phyloP scores from a whole-genome alignment of 139 green algal species.

The Protoeuglena noctilucae region DNA sequence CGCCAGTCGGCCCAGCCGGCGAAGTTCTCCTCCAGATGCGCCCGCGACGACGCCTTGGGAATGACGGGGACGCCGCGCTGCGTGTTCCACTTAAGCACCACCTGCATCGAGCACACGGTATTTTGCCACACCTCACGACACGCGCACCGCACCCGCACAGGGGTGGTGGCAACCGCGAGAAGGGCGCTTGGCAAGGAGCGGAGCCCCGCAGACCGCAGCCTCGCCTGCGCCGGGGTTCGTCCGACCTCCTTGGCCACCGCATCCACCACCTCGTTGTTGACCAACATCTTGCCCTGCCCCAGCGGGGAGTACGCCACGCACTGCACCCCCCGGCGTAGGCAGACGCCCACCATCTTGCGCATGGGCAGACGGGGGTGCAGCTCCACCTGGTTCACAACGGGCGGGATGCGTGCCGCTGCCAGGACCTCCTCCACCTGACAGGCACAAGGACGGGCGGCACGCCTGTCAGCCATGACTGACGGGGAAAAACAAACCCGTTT shows the following conservation, averaged over 20 bases:
- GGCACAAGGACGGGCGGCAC: too few relatives aligned
- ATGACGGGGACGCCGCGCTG: conserved; percentile 64
- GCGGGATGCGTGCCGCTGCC: conserved; percentile 26
- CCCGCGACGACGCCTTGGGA: conserved; percentile 24
- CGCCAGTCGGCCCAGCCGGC: conserved; percentile 29
- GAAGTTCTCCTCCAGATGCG: conserved; percentile 35
- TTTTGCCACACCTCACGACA: not conserved
- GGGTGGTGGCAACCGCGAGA: not conserved
- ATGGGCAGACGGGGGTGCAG: conserved; percentile 56
- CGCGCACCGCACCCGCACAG: not conserved
- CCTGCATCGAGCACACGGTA: conserved; percentile 22
- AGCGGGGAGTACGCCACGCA: conserved; percentile 50
- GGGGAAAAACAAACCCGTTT: too few relatives aligned
- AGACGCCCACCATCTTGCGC: conserved; percentile 55
- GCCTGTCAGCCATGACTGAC: too few relatives aligned
- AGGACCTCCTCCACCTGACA: conserved; percentile 64
- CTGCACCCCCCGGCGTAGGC: conserved; percentile 44
- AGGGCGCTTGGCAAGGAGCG: not conserved
- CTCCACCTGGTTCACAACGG: conserved; percentile 56
- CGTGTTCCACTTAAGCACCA: conserved; percentile 65
- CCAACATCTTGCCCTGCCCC: conserved; percentile 21
- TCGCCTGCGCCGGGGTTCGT: conserved; percentile 26
- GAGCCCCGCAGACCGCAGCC: not conserved
- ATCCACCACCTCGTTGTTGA: conserved; percentile 16
- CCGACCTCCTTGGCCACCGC: conserved; percentile 34